Evolutionary conservation across 2,329 filamentous ascomycete genomes (phyloP).

Genomic region (Cladorrhinum sp.): DNA sequence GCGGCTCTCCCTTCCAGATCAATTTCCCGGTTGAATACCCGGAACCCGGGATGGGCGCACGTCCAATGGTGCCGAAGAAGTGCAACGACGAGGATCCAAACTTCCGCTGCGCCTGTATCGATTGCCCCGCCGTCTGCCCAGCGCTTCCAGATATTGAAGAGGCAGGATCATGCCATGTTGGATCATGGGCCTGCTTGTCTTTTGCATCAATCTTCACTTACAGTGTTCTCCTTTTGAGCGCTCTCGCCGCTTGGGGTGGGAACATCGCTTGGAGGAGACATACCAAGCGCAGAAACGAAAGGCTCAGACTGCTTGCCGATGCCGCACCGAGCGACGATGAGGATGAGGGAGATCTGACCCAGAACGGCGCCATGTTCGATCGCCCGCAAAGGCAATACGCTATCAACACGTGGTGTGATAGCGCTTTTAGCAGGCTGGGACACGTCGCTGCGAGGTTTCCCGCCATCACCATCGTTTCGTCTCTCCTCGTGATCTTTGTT

Average conservation of each 20-base stretch:
- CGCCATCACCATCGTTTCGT: slow-evolving; percentile 72
- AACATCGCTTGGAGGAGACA: slow-evolving; percentile 75
- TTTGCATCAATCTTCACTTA: slow-evolving; percentile 91
- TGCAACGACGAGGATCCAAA: slow-evolving; percentile 86
- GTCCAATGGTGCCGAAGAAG: slow-evolving; percentile 70
- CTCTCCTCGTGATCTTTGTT: slow-evolving; percentile 70
- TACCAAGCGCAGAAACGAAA: slow-evolving; percentile 70
- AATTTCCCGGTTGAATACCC: slow-evolving; percentile 71
- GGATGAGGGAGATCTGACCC: slow-evolving; percentile 82
- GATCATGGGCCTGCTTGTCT: slow-evolving; percentile 84
- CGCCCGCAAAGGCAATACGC: slow-evolving; percentile 75
- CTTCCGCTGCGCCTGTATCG: slow-evolving; percentile 89
- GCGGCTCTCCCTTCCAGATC: slow-evolving; percentile 97
- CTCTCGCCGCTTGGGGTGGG: slow-evolving; percentile 65
- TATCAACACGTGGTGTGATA: slow-evolving; percentile 79
- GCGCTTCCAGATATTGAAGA: slow-evolving; percentile 73
- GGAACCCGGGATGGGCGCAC: slow-evolving; percentile 67
- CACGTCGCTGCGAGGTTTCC: slow-evolving; percentile 80
- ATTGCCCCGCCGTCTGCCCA: slow-evolving; percentile 84
- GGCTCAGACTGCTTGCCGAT: slow-evolving; percentile 84
- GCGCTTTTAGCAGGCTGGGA: slow-evolving; percentile 75
- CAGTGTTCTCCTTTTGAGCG: slow-evolving; percentile 65
- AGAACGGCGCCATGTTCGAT: slow-evolving; percentile 73
- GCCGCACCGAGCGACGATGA: slow-evolving; percentile 84
- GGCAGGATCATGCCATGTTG: slow-evolving; percentile 73